These are phyloP conservation scores for Talaromyces thailandensis DNA, from an alignment of 495 filamentous ascomycete species.

Conservation along the genomic window DNA sequence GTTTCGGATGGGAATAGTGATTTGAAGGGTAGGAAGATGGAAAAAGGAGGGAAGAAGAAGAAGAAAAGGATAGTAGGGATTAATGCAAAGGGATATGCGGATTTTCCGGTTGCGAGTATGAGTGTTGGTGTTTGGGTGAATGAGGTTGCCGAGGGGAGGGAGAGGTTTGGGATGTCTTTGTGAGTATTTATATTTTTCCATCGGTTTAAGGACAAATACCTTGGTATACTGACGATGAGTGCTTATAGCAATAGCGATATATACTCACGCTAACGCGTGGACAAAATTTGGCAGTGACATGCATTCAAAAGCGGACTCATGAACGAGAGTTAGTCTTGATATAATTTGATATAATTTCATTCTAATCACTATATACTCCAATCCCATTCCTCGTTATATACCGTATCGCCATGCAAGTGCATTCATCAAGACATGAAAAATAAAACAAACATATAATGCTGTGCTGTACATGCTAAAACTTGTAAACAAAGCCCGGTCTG, in stretches of 20 bases:
- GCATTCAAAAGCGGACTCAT: not conserved
- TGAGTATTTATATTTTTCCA: too few species aligned
- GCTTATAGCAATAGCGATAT: constrained; percentile 6
- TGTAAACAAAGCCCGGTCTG: not conserved
- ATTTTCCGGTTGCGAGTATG: constrained; percentile 42
- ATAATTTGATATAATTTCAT: not conserved
- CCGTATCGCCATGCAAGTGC: not conserved
- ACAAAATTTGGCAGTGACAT: not conserved
- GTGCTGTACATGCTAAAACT: not conserved
- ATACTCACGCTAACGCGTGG: not conserved
- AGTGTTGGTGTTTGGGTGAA: constrained; percentile 56
- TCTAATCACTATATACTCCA: not conserved
- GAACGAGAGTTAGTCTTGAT: not conserved
- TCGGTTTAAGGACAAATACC: too few species aligned
- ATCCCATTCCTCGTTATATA: not conserved
- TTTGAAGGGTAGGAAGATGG: not conserved
- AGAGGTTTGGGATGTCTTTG: constrained; percentile 29
- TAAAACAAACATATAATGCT: not conserved
- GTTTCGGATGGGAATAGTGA: not conserved
- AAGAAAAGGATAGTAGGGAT: constrained; percentile 37
- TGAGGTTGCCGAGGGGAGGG: constrained; percentile 41
- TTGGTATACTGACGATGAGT: not conserved
- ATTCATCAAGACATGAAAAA: not conserved
- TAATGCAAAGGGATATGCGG: constrained; percentile 44
- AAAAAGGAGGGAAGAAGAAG: not conserved